Percentiles rank a stretch among this genome's conserved stretches.
Evolutionary conservation across 257 asterid genomes (phyloP).

Genomic region (Galeopsis tetrahit): DNA sequence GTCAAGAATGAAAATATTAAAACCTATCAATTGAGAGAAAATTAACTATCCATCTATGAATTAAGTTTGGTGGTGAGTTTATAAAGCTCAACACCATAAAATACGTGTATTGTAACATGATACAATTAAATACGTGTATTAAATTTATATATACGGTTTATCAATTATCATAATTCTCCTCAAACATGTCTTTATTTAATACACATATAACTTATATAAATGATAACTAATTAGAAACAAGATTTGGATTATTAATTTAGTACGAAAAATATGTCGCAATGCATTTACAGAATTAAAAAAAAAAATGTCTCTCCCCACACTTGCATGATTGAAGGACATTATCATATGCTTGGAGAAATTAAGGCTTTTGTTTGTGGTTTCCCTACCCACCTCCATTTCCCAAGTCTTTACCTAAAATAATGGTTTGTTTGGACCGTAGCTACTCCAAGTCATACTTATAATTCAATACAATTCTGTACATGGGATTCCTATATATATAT

Average conservation of each 20-base stretch:
- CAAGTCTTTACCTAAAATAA: conserved; percentile 31
- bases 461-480: conserved; percentile 10
- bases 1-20: no score
- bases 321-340: conserved; percentile 39
- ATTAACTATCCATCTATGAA: no score
- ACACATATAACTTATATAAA: no score
- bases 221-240: neutral
- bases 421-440: conserved; percentile 33
- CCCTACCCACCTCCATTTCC: conserved; percentile 43
- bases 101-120: no score
- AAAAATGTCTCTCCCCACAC: conserved; percentile 1
- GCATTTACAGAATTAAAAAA: conserved; percentile 31
- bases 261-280: conserved; percentile 23
- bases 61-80: no score
- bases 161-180: conserved; percentile 11
- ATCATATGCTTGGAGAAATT: conserved; percentile 30
- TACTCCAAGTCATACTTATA: neutral
- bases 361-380: conserved; percentile 36
- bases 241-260: conserved; percentile 1
- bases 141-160: no score
- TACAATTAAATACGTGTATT: no score
- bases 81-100: no score
- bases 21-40: no score
- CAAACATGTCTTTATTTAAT: neutral
- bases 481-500: neutral